Percentiles rank a stretch among this genome's conserved stretches.
Conservation (phyloP, 1,284 basidiomycete species). For the Golubevia pallescens region DNA sequence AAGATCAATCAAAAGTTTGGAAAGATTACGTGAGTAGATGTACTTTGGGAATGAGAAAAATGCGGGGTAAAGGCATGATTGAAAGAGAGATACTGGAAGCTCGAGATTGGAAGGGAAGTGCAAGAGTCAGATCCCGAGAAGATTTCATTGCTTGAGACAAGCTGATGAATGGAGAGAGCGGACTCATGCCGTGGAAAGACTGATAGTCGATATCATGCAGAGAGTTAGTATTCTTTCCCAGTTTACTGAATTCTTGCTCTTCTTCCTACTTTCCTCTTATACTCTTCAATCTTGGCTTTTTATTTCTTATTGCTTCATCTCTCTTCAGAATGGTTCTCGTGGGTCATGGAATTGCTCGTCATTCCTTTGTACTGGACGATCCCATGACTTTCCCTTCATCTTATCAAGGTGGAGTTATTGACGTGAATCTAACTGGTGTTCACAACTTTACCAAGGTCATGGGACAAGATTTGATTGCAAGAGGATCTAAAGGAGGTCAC, state of each 20-base stretch:
- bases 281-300: too few species aligned
- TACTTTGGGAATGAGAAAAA: neutral
- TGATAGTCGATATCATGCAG: neutral
- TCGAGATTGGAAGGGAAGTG: too few species aligned
- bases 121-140: too few species aligned
- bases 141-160: too few species aligned
- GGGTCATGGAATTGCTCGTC: conserved; percentile 31
- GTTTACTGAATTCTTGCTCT: too few species aligned
- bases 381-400: conserved; percentile 30
- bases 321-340: conserved; percentile 34
- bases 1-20: conserved; percentile 30
- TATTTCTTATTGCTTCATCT: neutral
- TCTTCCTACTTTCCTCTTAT: too few species aligned
- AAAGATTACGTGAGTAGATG: conserved; percentile 7
- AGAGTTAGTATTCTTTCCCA: too few species aligned
- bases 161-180: too few species aligned
- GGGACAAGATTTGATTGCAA: conserved; percentile 39
- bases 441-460: conserved; percentile 36
- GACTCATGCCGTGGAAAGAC: too few species aligned
- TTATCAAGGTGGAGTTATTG: conserved; percentile 21
- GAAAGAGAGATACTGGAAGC: too few species aligned
- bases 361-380: conserved; percentile 35
- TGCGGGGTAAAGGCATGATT: neutral
- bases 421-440: conserved; percentile 39
- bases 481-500: conserved; percentile 33